Base-by-base conservation (phyloP, 495 filamentous ascomycete genomes). In the Wilcoxina mikolae region DNA sequence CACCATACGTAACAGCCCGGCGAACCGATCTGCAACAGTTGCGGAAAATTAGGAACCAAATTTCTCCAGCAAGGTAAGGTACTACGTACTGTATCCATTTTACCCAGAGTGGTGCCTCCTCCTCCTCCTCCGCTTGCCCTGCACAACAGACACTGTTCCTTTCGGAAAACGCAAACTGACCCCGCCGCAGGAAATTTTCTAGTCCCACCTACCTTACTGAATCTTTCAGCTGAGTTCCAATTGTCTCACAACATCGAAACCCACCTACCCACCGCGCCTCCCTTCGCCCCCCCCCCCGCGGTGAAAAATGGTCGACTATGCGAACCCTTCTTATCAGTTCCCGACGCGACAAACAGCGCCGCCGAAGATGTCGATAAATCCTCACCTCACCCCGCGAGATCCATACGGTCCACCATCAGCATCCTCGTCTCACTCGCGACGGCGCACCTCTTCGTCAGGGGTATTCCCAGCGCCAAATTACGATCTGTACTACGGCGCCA, bases 391-490 rank as follows among this genome's bases (percentile, higher is more conserved):
- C 26, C 49, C 48, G 23, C 27, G 39, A 56, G 56, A 59, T 42
- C 39, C 56, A 29, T 64, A 64, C 60, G 25, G 45, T 17, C 47
- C 48, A n/a, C 56, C 35, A 50, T 59, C 60, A 26, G 25, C 42
- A 11, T 52, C 59, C 24, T 50, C 55, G 15, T 54, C 49, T 18
- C 60, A 64, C 43, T 23, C 24, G 17, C 53, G 56, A 17, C 60
- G 60, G n/a, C 60, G 60, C 29, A 59, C 60, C 20, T 63, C 60
- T 41, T 64, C 60, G 27, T 64, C 60, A 28, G 60, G 60, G 17
- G 53, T 53, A 26, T 39, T 63, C 20, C 60, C 60, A 15, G 51
- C 17, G 10, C 43, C 56, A 20, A 56, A 53, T 20, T 56, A 56
- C 56, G 49, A 45, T 41, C 10, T 25, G 20, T 54, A 48, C 12